Percentiles rank a stretch among this genome's conserved stretches.
These are phyloP conservation scores for Panicum virgatum DNA, from an alignment of 202 grass and related monocot genomes.

Conservation along the genomic window DNA sequence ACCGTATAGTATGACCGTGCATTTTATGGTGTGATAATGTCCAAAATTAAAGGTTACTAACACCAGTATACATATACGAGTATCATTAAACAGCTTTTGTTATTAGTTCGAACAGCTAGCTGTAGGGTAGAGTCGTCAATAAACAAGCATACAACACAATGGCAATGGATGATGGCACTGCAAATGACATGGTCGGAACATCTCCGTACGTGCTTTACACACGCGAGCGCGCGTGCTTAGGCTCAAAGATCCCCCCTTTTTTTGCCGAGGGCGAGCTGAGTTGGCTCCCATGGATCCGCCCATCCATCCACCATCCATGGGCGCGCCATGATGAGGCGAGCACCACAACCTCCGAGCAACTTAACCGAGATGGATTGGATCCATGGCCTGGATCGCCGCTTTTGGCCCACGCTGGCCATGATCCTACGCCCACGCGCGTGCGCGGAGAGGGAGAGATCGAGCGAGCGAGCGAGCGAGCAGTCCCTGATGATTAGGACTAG, in stretches of 20 bases:
- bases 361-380: background rate
- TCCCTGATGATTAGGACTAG: conserved; percentile 31
- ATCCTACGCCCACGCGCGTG: background rate
- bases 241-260: background rate
- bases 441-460: too few relatives aligned
- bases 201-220: conserved; percentile 27
- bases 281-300: conserved; percentile 22
- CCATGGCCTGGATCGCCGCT: background rate
- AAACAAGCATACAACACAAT: too few relatives aligned
- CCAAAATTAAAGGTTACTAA: too few relatives aligned
- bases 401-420: background rate
- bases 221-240: conserved; percentile 29
- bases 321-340: conserved; percentile 38
- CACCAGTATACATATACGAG: too few relatives aligned
- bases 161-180: too few relatives aligned
- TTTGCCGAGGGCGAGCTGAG: background rate
- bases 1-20: too few relatives aligned
- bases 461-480: too few relatives aligned
- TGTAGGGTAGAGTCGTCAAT: too few relatives aligned
- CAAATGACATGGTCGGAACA: background rate
- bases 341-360: conserved; percentile 42
- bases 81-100: too few relatives aligned
- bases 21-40: too few relatives aligned
- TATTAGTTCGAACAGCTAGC: too few relatives aligned
- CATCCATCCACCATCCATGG: background rate